A percentile compares a stretch with the other conserved stretches of the same genome.
Evolutionary conservation across 805 yeast species (phyloP).

Genomic region (Candida anglica): DNA sequence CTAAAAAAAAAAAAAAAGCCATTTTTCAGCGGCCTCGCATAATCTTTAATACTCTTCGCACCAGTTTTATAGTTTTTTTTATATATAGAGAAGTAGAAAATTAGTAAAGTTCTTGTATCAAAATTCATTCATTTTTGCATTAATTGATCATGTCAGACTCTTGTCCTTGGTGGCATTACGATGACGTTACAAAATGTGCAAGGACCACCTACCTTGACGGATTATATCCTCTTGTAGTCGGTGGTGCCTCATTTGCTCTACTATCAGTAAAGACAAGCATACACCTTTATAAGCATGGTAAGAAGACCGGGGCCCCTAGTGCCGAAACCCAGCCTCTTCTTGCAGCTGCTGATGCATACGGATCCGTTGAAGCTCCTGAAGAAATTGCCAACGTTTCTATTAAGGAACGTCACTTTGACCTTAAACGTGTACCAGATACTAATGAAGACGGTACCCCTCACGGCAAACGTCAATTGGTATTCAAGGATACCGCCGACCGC

Average conservation of each 20-base stretch:
- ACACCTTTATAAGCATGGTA: slow-evolving; percentile 8
- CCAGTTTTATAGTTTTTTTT: too few species aligned
- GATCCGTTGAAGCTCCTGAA: slow-evolving; percentile 15
- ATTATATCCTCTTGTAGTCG: slow-evolving; percentile 24
- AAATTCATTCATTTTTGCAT: too few species aligned
- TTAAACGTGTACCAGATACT: slow-evolving; percentile 48
- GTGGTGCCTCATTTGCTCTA: slow-evolving; percentile 23
- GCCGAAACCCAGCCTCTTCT: slow-evolving; percentile 27
- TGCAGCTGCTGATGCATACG: slow-evolving; percentile 28
- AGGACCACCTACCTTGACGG: slow-evolving; percentile 37
- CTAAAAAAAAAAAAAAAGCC: too few species aligned
- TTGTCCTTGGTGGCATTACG: slow-evolving; percentile 49
- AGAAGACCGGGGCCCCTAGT: slow-evolving; percentile 8
- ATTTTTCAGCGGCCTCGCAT: too few species aligned
- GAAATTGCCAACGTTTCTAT: slow-evolving; percentile 16
- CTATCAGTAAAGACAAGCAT: slow-evolving; percentile 16
- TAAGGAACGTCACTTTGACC: slow-evolving; percentile 63
- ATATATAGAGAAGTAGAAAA: too few species aligned
- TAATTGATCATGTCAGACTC: too few species aligned
- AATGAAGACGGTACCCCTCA: slow-evolving; percentile 61
- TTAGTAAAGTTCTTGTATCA: too few species aligned
- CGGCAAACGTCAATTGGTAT: slow-evolving; percentile 46
- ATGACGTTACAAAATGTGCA: slow-evolving; percentile 56
- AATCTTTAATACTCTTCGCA: too few species aligned
- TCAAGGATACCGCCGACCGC: slow-evolving; percentile 50